Evolutionary conservation across 805 yeast species (phyloP).

Genomic region (Pichia exigua): DNA sequence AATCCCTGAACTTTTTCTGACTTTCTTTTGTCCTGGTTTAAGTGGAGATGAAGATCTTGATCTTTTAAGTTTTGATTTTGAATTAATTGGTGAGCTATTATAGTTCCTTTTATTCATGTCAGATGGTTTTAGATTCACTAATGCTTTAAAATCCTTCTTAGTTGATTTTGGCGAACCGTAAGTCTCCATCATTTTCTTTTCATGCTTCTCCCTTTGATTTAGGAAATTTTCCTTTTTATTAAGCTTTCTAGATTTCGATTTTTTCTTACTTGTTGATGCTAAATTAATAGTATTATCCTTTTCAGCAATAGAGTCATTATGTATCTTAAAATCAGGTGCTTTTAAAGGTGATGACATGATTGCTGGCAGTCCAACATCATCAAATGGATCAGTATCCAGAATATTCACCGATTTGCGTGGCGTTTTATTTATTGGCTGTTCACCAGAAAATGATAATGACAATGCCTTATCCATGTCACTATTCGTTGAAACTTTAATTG

Average conservation of each 20-base stretch:
- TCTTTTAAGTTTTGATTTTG: conserved; percentile 6
- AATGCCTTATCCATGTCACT: not conserved
- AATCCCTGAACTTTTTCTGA: conserved; percentile 9
- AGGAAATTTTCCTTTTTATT: not conserved
- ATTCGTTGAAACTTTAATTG: not conserved
- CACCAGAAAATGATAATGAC: not conserved
- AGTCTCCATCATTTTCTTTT: conserved; percentile 1
- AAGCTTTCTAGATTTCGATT: not conserved
- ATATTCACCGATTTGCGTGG: conserved; percentile 4
- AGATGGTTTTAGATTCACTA: conserved; percentile 6
- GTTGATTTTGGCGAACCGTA: not conserved
- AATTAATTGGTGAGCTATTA: not conserved
- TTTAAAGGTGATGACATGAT: conserved; percentile 8
- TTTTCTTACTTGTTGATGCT: not conserved
- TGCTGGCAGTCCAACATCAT: conserved; percentile 7
- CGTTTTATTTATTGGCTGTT: conserved; percentile 1
- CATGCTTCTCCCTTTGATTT: conserved; percentile 2
- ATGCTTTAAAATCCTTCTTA: conserved; percentile 2
- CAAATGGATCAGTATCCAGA: conserved; percentile 7
- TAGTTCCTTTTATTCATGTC: conserved; percentile 7
- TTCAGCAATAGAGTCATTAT: conserved; percentile 1
- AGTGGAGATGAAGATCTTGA: conserved; percentile 13
- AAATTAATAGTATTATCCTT: conserved; percentile 2
- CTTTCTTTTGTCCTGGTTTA: conserved; percentile 8
- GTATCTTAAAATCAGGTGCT: conserved; percentile 2